Percentiles rank a stretch among this genome's conserved stretches.
phyloP scores from a whole-genome alignment of 768 basidiomycete genomes.

The Pleurotus eryngii region DNA sequence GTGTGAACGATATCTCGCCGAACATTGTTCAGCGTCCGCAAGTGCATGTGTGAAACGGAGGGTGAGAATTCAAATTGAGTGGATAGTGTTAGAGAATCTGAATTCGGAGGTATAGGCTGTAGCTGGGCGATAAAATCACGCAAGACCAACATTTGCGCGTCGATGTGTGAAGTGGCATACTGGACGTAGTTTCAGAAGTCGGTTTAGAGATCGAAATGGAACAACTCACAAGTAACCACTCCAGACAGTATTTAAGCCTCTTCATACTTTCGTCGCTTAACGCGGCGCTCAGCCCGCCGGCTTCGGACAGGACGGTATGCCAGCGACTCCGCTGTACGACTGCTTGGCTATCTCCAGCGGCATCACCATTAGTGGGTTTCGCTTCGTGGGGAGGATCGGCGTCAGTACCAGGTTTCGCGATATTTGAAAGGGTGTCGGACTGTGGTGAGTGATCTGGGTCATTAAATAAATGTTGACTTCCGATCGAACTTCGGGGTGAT shows the following conservation, averaged over 20 bases:
- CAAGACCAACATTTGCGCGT: constrained; percentile 80
- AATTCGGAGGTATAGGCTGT: constrained; percentile 42
- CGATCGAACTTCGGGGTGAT: no score
- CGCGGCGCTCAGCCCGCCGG: constrained; percentile 83
- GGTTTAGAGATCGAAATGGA: background rate
- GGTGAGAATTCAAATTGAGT: background rate
- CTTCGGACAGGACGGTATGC: constrained; percentile 83
- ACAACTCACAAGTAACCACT: constrained; percentile 76
- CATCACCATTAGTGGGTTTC: constrained; percentile 1
- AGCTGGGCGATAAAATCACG: constrained; percentile 79
- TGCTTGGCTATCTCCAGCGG: constrained; percentile 36
- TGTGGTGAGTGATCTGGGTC: no score
- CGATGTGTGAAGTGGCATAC: constrained; percentile 87
- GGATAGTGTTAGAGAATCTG: background rate
- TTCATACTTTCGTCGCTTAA: constrained; percentile 91
- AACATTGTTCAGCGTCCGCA: constrained; percentile 68
- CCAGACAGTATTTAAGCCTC: constrained; percentile 77
- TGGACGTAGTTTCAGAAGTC: constrained; percentile 23
- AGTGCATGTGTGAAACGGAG: constrained; percentile 36
- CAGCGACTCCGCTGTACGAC: constrained; percentile 76
- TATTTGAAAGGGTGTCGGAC: no score
- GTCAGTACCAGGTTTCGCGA: background rate
- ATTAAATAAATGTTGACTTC: no score
- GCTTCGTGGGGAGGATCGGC: constrained; percentile 11
- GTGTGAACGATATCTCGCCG: constrained; percentile 86